Conservation (phyloP, 768 basidiomycete genomes). For the Suillus bovinus region DNA sequence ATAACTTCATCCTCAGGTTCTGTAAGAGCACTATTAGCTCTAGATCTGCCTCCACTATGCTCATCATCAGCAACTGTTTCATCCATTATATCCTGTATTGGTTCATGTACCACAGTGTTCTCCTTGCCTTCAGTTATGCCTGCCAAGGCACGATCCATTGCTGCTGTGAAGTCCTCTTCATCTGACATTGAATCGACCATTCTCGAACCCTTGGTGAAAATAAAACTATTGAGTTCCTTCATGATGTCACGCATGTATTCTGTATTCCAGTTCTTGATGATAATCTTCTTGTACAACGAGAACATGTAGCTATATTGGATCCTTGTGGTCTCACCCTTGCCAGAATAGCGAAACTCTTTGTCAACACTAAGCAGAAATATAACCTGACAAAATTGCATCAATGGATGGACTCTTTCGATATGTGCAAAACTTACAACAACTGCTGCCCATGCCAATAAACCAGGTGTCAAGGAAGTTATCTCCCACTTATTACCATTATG, state of each 20-base stretch:
- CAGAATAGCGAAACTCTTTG: neutral
- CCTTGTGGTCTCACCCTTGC: neutral
- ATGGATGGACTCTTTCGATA: too few relatives aligned
- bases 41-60: rapidly evolving
- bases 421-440: neutral
- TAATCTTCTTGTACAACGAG: neutral
- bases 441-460: neutral
- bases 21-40: too few relatives aligned
- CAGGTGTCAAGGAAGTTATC: neutral
- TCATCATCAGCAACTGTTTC: too few relatives aligned
- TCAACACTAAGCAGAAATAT: neutral
- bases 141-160: neutral
- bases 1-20: neutral
- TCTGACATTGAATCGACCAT: neutral
- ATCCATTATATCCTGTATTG: too few relatives aligned
- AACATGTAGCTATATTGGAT: constrained; percentile 1
- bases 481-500: neutral
- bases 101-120: too few relatives aligned
- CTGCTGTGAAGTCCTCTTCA: neutral
- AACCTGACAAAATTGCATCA: neutral
- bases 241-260: neutral
- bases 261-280: constrained; percentile 7
- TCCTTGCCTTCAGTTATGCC: neutral
- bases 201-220: neutral
- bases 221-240: neutral